Conservation (phyloP, 345 rosid species). For the Salix caprea region DNA sequence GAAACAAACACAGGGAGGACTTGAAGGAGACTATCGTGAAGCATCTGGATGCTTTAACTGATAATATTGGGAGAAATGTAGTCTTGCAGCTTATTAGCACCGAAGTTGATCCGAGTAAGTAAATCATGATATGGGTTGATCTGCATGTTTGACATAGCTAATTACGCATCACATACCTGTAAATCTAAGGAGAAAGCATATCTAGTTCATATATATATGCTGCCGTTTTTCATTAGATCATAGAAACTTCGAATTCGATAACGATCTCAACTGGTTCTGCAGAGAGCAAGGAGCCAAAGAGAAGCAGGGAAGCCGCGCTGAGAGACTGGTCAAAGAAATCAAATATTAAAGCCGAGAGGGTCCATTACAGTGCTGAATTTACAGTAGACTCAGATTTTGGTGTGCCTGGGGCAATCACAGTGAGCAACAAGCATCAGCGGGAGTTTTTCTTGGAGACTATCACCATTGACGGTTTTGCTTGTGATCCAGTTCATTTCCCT, state of each 20-base stretch:
- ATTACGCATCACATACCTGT: neutral
- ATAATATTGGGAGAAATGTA: conserved; percentile 74
- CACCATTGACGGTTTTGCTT: conserved; percentile 78
- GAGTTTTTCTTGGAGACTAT: conserved; percentile 89
- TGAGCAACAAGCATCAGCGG: conserved; percentile 77
- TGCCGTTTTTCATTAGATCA: neutral
- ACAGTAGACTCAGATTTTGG: conserved; percentile 68
- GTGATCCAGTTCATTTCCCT: conserved; percentile 82
- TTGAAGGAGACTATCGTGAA: conserved; percentile 65
- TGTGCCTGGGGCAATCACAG: conserved; percentile 79
- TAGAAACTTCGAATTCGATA: neutral
- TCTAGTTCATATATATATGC: neutral
- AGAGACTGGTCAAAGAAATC: conserved; percentile 85
- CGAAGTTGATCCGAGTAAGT: conserved; percentile 84
- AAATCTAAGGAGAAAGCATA: neutral
- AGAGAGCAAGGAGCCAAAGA: conserved; percentile 82
- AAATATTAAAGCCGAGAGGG: conserved; percentile 68
- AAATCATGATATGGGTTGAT: too few species aligned
- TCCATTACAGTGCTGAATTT: conserved; percentile 85
- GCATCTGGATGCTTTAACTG: conserved; percentile 68
- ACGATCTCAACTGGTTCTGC: neutral
- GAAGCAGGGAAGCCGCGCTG: conserved; percentile 64
- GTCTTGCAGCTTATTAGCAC: conserved; percentile 80
- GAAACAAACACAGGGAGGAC: conserved; percentile 79
- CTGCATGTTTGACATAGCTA: neutral